Percentiles rank a stretch among this genome's conserved stretches.
phyloP scores from a whole-genome alignment of 1,139 yeast species.

The Blastobotrys capitulatus region DNA sequence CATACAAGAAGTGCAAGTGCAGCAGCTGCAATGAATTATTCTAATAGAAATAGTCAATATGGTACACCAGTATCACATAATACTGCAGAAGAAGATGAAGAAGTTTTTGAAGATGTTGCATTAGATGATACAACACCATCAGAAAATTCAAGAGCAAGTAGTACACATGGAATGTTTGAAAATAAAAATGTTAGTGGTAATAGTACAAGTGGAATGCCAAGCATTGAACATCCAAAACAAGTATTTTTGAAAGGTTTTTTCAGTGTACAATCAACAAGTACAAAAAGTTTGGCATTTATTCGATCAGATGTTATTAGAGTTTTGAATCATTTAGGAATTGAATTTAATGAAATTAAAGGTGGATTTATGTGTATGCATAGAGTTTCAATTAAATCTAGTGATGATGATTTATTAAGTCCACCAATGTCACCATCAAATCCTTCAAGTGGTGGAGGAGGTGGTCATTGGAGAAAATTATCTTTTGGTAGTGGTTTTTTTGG shows the following conservation, averaged over 20 bases:
- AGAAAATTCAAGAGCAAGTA: conserved; percentile 10
- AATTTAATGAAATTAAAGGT: conserved; percentile 86
- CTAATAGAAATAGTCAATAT: conserved; percentile 5
- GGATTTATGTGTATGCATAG: conserved; percentile 84
- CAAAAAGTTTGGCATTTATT: conserved; percentile 84
- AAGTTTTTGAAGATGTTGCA: conserved; percentile 62
- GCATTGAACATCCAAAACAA: conserved; percentile 89
- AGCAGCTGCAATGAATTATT: conserved; percentile 12
- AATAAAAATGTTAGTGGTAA: conserved; percentile 2
- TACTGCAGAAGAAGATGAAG: conserved; percentile 33
- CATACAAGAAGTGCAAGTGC: conserved; percentile 28
- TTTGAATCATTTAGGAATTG: conserved; percentile 69
- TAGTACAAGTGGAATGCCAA: conserved; percentile 63
- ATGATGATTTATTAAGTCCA: conserved; percentile 16
- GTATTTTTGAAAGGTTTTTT: conserved; percentile 90
- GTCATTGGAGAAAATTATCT: conserved; percentile 34
- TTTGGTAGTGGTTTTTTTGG: conserved; percentile 30
- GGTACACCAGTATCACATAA: conserved; percentile 12
- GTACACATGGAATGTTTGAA: conserved; percentile 8
- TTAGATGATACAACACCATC: conserved; percentile 35
- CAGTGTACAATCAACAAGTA: conserved; percentile 92
- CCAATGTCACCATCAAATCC: conserved; percentile 13
- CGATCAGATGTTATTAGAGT: conserved; percentile 80
- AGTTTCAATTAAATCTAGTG: conserved; percentile 33
- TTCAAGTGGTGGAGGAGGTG: conserved; percentile 10